Base-by-base conservation (phyloP, 2,329 filamentous ascomycete genomes). In the Lecanosticta acicola region DNA sequence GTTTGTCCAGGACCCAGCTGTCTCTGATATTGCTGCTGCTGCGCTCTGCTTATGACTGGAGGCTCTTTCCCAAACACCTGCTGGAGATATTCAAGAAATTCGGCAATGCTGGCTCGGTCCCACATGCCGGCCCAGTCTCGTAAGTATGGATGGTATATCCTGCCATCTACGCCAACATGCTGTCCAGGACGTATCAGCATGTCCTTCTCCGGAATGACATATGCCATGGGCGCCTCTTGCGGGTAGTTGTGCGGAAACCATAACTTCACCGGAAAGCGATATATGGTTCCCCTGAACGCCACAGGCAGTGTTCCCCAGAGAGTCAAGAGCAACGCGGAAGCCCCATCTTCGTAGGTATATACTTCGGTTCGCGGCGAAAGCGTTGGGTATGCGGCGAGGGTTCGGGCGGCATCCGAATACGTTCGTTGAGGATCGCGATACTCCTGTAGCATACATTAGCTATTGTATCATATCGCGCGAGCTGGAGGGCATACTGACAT, bases 181-280 rank as follows among this genome's bases (percentile, higher is more conserved):
- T 98, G 93, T 0, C 93, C 93, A 1, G 90, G 88, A 16, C 91
- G 79, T 34, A 98, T 84, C 55, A 85, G 71, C 88, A 98, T 97
- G 53, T 82, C 85, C 55, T 87, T 84, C 3, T 86, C 87, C 2
- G 93, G 90, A 4, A 83, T 90, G 34, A 97, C 87, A 66, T 95
- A 97, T 48, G 85, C 80, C 38, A 97, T 77, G 1, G 93, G 93
- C 0, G 88, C 77, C 59, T 94, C 87, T 51, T 80, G 77, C 1
- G 93, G 93, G 65, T 97, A 98, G 43, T 81, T 79, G 63, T 94
- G 87, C 3, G 93, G 93, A 36, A 97, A 76, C 91, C 93, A 97
- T 78, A 97, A 69, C 53, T 87, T 85, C 54, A 98, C 74, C 17
- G 93, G 93, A 59, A 97, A 97, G 55, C 87, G 80, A 68, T 97